Percentiles rank a stretch among this genome's conserved stretches.
Evolutionary conservation across 495 filamentous ascomycete species (phyloP).

Genomic region (Hypoxylon fragiforme): DNA sequence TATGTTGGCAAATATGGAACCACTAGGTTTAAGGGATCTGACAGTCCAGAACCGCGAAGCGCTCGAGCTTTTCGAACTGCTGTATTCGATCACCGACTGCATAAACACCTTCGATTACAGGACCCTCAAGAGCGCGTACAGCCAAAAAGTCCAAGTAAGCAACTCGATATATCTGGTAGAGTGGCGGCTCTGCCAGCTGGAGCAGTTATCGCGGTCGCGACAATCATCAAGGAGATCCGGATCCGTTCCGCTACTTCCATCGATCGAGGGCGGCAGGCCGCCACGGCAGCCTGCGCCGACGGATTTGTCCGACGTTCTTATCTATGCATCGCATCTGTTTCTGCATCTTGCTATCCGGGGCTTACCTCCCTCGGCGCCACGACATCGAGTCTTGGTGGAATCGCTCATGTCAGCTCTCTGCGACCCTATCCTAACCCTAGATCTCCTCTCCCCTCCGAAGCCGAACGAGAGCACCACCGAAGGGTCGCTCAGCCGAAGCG

Average conservation of each 20-base stretch:
- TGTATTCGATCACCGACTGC: constrained; percentile 34
- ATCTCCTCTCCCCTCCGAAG: constrained; percentile 30
- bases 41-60: constrained; percentile 30
- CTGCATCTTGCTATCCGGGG: constrained; percentile 37
- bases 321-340: constrained; percentile 34
- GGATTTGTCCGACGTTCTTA: constrained; percentile 33
- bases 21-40: constrained; percentile 18
- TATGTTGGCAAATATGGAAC: constrained; percentile 22
- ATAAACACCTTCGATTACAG: constrained; percentile 36
- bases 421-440: constrained; percentile 25
- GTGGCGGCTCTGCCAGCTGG: constrained; percentile 37
- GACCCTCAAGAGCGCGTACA: constrained; percentile 30
- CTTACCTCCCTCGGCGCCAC: constrained; percentile 35
- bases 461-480: constrained; percentile 19
- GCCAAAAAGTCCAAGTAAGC: constrained; percentile 32
- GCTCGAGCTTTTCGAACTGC: constrained; percentile 33
- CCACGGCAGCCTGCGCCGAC: constrained; percentile 16
- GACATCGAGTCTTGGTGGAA: constrained; percentile 31
- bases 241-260: constrained; percentile 14
- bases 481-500: too few species aligned
- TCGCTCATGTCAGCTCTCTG: constrained; percentile 34
- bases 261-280: constrained; percentile 6
- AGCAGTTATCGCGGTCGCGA: constrained; percentile 22
- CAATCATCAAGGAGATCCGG: constrained; percentile 12
- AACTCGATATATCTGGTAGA: constrained; percentile 39